Conservation (phyloP, 2,329 filamentous ascomycete genomes). For the Gaeumannomyces sp. region DNA sequence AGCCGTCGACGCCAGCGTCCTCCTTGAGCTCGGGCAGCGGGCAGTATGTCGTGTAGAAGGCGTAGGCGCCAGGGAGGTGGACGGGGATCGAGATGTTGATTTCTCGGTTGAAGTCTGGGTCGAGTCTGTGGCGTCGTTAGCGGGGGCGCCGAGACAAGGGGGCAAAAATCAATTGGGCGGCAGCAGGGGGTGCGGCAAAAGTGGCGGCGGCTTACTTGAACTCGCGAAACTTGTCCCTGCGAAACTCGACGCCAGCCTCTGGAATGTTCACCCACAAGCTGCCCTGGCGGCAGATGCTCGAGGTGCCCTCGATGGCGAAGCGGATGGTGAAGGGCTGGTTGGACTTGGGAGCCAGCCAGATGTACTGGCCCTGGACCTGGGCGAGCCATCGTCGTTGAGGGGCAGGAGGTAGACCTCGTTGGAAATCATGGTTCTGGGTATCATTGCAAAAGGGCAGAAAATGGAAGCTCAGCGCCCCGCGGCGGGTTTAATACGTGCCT, state of each 20-base stretch:
- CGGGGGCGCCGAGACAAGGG: conserved; percentile 9
- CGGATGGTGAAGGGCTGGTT: conserved; percentile 72
- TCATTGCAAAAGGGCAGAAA: conserved; percentile 37
- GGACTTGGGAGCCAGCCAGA: conserved; percentile 75
- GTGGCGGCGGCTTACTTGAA: conserved; percentile 63
- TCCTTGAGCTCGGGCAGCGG: conserved; percentile 74
- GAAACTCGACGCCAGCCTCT: conserved; percentile 66
- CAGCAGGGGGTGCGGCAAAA: neutral
- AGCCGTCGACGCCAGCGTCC: conserved; percentile 38
- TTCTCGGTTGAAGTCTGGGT: conserved; percentile 86
- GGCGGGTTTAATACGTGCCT: neutral
- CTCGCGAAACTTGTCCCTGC: conserved; percentile 73
- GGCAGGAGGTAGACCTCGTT: conserved; percentile 80
- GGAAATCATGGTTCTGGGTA: conserved; percentile 55
- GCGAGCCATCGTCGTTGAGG: conserved; percentile 87
- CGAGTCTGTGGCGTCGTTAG: conserved; percentile 50
- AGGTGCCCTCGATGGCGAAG: conserved; percentile 89
- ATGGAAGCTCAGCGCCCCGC: neutral
- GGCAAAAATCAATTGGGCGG: neutral
- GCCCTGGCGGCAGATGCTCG: conserved; percentile 89
- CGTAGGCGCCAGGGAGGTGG: conserved; percentile 76
- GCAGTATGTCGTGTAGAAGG: conserved; percentile 89
- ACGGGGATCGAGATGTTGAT: conserved; percentile 88
- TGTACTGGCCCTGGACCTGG: conserved; percentile 77
- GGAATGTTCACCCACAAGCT: conserved; percentile 97